Evolutionary conservation across 305 asterid genomes (phyloP).

Genomic region (Solanum aculeatissimum): DNA sequence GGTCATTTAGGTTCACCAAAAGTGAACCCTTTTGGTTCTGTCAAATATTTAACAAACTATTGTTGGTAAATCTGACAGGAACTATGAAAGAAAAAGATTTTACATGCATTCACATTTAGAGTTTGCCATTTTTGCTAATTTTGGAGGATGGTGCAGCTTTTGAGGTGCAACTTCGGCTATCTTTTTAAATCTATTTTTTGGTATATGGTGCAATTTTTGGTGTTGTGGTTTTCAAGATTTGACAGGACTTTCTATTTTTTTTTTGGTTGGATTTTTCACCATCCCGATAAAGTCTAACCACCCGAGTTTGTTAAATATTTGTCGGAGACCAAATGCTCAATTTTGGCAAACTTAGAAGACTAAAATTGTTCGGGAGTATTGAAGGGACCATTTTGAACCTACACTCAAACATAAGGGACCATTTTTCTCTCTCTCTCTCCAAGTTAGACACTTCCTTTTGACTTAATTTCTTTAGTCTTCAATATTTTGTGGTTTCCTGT

Average conservation of each 20-base stretch:
- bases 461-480: not conserved
- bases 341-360: not conserved
- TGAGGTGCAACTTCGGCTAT: not conserved
- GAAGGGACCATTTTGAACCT: not conserved
- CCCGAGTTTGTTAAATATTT: not conserved
- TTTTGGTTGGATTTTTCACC: not conserved
- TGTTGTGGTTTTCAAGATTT: not conserved
- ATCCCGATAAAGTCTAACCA: not conserved
- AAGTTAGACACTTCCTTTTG: not conserved
- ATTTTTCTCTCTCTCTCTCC: not conserved
- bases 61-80: not conserved
- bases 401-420: not conserved
- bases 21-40: not conserved
- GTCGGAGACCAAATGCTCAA: not conserved
- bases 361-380: not conserved
- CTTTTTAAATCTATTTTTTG: not conserved
- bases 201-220: not conserved
- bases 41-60: not conserved
- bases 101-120: not conserved
- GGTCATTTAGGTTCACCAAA: not conserved
- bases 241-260: not conserved
- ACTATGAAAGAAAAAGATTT: not conserved
- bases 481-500: not conserved
- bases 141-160: not conserved
- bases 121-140: not conserved